A percentile compares a stretch with the other conserved stretches of the same genome.
phyloP scores from a whole-genome alignment of 2,329 filamentous ascomycete species.

The Aspergillus piperis region DNA sequence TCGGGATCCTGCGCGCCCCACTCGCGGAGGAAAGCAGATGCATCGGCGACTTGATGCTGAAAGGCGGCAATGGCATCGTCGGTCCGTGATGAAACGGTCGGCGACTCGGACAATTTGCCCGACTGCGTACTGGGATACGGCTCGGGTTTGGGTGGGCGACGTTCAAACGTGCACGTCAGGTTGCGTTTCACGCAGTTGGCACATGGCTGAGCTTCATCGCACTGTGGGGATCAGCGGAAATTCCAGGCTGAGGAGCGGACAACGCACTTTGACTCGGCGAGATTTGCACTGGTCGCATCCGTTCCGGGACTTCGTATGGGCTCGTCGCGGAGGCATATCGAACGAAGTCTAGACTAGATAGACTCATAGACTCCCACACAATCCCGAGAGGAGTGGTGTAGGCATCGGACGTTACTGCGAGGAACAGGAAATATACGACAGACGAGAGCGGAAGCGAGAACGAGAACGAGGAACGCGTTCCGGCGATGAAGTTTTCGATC shows the following conservation, averaged over 20 bases:
- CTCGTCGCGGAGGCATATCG: conserved; percentile 26
- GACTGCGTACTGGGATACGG: neutral
- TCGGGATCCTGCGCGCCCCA: conserved; percentile 27
- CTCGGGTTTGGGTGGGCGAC: neutral
- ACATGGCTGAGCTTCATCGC: conserved; percentile 30
- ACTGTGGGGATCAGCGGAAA: conserved; percentile 17
- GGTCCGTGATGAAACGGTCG: conserved; percentile 30
- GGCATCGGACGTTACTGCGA: neutral
- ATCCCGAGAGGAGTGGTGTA: neutral
- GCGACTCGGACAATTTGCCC: conserved; percentile 12
- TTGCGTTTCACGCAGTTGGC: conserved; percentile 28
- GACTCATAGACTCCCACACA: neutral
- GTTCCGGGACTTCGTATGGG: conserved; percentile 32
- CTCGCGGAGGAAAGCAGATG: conserved; percentile 7
- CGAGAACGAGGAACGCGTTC: neutral
- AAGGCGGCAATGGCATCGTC: conserved; percentile 1
- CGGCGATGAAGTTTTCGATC: neutral
- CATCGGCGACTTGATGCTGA: neutral
- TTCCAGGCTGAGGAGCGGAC: neutral
- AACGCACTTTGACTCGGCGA: conserved; percentile 27
- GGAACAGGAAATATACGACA: neutral
- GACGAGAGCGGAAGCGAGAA: neutral
- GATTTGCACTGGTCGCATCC: conserved; percentile 30
- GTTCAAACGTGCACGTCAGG: conserved; percentile 18
- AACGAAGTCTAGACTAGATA: too few species aligned